These are phyloP conservation scores for Pascua sp. DNA, from an alignment of 1,284 basidiomycete genomes.

Conservation along the genomic window DNA sequence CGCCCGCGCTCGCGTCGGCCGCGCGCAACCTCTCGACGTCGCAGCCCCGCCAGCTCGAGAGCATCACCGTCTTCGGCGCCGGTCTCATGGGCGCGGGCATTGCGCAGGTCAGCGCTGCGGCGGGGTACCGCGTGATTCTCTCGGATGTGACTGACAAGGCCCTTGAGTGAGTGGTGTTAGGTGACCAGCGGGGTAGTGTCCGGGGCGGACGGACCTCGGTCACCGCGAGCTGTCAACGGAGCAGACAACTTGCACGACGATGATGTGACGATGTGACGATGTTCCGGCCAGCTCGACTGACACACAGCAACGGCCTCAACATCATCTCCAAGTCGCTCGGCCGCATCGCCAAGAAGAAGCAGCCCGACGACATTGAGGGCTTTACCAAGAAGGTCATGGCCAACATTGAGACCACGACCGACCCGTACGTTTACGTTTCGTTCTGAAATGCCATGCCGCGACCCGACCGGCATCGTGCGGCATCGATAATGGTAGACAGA, in stretches of 20 bases:
- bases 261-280: too few relatives aligned
- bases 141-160: conserved; percentile 37
- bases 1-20: conserved; percentile 4
- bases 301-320: conserved; percentile 52
- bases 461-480: not conserved
- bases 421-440: conserved; percentile 41
- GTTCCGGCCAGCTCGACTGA: not conserved
- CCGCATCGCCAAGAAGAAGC: conserved; percentile 54
- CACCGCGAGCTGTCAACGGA: too few relatives aligned
- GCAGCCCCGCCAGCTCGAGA: conserved; percentile 23
- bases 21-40: conserved; percentile 9
- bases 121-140: conserved; percentile 50
- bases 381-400: conserved; percentile 49
- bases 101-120: conserved; percentile 53
- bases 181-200: too few relatives aligned
- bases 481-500: not conserved
- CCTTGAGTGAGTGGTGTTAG: too few relatives aligned
- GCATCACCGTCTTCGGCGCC: conserved; percentile 51
- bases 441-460: not conserved
- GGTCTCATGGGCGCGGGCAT: conserved; percentile 57
- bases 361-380: conserved; percentile 51
- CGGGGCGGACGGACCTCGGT: too few relatives aligned
- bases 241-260: too few relatives aligned
- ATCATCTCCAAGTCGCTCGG: conserved; percentile 57
- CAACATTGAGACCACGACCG: conserved; percentile 54